Evolutionary conservation across 169 alveolate species (phyloP).

Genomic region (Eimeria maxima): DNA sequence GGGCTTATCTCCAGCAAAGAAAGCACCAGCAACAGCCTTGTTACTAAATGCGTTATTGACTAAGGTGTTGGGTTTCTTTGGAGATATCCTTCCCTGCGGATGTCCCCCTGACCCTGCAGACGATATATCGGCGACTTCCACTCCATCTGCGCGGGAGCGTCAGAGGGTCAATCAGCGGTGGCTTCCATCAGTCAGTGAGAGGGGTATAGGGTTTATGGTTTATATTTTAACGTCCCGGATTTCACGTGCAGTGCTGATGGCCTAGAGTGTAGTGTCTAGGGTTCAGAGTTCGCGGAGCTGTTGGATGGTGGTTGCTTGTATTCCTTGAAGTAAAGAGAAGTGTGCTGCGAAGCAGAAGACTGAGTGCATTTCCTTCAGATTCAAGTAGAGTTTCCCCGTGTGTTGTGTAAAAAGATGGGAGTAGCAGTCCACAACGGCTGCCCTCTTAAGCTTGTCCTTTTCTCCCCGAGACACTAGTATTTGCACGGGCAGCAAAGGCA

Average conservation of each 20-base stretch:
- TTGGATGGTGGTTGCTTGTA: no score
- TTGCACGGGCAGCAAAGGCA: background rate
- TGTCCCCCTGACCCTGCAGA: constrained; percentile 27
- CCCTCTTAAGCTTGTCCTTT: background rate
- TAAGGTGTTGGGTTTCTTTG: background rate
- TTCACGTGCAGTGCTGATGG: background rate
- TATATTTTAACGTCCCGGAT: background rate
- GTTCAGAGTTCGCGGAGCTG: no score
- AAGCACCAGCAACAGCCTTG: background rate
- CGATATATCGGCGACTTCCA: constrained; percentile 62
- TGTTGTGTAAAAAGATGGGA: background rate
- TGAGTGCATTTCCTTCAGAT: no score
- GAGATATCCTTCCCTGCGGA: background rate
- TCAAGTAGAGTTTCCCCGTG: no score
- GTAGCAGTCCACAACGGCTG: background rate
- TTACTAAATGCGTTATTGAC: background rate
- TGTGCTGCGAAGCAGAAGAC: no score
- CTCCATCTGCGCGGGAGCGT: constrained; percentile 41
- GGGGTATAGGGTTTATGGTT: background rate
- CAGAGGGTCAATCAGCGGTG: constrained; percentile 33
- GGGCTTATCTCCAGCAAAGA: background rate
- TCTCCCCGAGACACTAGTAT: background rate
- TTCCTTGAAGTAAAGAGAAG: no score
- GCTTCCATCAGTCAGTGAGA: constrained; percentile 55
- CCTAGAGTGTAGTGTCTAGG: background rate